phyloP scores from a whole-genome alignment of 2,329 filamentous ascomycete genomes.

The Fusarium subtropicale region DNA sequence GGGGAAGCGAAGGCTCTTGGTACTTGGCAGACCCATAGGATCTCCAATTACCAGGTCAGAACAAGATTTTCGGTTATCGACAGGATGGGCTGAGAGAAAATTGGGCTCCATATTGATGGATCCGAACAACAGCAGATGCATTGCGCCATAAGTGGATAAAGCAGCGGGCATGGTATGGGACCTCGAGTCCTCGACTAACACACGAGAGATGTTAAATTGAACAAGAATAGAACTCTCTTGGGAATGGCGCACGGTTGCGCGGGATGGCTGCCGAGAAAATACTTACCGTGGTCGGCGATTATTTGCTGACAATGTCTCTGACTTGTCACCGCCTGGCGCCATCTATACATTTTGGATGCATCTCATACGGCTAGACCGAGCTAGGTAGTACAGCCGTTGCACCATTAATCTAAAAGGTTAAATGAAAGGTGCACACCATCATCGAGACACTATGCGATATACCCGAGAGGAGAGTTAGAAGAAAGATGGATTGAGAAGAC shows the following conservation, averaged over 20 bases:
- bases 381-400: conserved; percentile 1
- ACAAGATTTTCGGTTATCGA: conserved; percentile 26
- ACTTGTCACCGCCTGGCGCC: not conserved
- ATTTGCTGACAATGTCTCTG: conserved; percentile 14
- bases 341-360: not conserved
- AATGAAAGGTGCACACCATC: conserved; percentile 15
- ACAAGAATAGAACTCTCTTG: conserved; percentile 7
- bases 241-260: conserved; percentile 33
- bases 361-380: conserved; percentile 8
- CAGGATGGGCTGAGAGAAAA: conserved; percentile 10
- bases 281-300: conserved; percentile 8
- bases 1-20: conserved; percentile 20
- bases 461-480: conserved; percentile 3
- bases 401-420: conserved; percentile 20
- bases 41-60: conserved; percentile 4
- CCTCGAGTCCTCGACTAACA: not conserved
- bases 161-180: not conserved
- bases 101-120: not conserved
- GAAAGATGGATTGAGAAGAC: not conserved
- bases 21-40: conserved; percentile 16
- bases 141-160: conserved; percentile 6
- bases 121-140: not conserved
- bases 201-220: not conserved
- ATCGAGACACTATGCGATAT: conserved; percentile 8
- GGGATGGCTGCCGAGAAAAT: conserved; percentile 39